phyloP scores from a whole-genome alignment of 2,329 filamentous ascomycete genomes.

The Coniochaeta ligniaria region DNA sequence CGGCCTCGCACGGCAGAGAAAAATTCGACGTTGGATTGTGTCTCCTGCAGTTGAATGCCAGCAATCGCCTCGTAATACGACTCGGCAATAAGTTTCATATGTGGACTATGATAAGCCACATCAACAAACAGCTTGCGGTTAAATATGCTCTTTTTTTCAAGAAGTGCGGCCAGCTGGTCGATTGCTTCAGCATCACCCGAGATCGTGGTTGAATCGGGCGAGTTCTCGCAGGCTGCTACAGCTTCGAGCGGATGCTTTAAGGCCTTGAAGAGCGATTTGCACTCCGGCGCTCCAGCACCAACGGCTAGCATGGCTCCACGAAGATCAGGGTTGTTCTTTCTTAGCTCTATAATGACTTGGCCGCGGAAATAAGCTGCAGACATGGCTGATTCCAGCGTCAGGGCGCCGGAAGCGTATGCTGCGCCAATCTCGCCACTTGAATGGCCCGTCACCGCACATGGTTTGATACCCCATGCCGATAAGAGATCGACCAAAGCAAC shows the following conservation, averaged over 20 bases:
- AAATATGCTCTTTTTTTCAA: slow-evolving; percentile 30
- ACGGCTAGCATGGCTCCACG: slow-evolving; percentile 13
- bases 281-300: slow-evolving; percentile 12
- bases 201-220: slow-evolving; percentile 18
- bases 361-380: slow-evolving; percentile 7
- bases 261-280: slow-evolving; percentile 10
- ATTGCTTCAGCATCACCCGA: slow-evolving; percentile 21
- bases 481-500: slow-evolving; percentile 8
- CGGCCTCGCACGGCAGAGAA: slow-evolving; percentile 35
- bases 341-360: slow-evolving; percentile 29
- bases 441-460: slow-evolving; percentile 13
- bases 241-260: slow-evolving; percentile 15
- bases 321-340: slow-evolving; percentile 19
- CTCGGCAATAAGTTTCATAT: slow-evolving; percentile 40
- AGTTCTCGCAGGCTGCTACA: slow-evolving; percentile 13
- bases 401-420: slow-evolving; percentile 7
- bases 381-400: slow-evolving; percentile 12
- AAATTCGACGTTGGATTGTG: slow-evolving; percentile 25
- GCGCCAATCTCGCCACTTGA: slow-evolving; percentile 12
- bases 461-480: slow-evolving; percentile 6
- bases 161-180: slow-evolving; percentile 8
- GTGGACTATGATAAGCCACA: slow-evolving; percentile 44
- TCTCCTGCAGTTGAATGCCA: slow-evolving; percentile 14
- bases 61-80: slow-evolving; percentile 27
- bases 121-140: slow-evolving; percentile 39